These are phyloP conservation scores for Cinnamomum micranthum DNA, from an alignment of 164 flowering plant genomes.

Conservation along the genomic window DNA sequence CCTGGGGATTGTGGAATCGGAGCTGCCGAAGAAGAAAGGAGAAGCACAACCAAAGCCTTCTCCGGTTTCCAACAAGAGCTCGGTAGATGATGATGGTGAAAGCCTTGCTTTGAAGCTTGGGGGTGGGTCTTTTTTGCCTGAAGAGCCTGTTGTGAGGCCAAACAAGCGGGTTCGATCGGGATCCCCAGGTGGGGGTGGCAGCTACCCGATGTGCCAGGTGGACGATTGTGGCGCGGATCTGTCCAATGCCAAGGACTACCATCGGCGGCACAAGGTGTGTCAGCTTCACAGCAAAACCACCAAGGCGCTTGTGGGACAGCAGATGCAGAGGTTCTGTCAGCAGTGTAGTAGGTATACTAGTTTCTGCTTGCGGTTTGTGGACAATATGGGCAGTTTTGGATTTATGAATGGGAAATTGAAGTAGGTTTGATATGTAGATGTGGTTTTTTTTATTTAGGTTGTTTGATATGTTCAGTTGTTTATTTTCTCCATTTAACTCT, in stretches of 20 bases:
- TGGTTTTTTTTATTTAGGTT: too few relatives aligned
- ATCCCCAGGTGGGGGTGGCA: conserved; percentile 46
- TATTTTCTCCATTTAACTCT: too few relatives aligned
- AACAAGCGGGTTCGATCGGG: conserved; percentile 70
- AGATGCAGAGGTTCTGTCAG: conserved; percentile 93
- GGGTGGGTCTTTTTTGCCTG: conserved; percentile 29
- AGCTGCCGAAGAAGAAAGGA: conserved; percentile 21
- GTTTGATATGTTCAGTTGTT: background rate
- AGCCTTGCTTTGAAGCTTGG: conserved; percentile 56
- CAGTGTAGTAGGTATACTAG: conserved; percentile 81
- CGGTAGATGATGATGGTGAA: conserved; percentile 28
- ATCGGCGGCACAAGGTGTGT: conserved; percentile 87
- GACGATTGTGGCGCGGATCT: conserved; percentile 76
- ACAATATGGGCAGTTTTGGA: background rate
- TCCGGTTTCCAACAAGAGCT: conserved; percentile 7
- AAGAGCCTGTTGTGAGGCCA: conserved; percentile 35
- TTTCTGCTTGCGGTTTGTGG: background rate
- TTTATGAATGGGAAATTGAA: background rate
- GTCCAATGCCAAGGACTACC: conserved; percentile 77
- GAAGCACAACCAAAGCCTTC: conserved; percentile 12
- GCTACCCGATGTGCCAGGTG: conserved; percentile 81
- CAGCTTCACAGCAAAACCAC: conserved; percentile 76
- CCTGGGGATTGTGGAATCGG: conserved; percentile 14
- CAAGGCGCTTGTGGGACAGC: conserved; percentile 68
- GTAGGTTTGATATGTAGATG: background rate